phyloP scores from a whole-genome alignment of 345 rosid genomes.

The rapeseed (Brassica napus) region DNA sequence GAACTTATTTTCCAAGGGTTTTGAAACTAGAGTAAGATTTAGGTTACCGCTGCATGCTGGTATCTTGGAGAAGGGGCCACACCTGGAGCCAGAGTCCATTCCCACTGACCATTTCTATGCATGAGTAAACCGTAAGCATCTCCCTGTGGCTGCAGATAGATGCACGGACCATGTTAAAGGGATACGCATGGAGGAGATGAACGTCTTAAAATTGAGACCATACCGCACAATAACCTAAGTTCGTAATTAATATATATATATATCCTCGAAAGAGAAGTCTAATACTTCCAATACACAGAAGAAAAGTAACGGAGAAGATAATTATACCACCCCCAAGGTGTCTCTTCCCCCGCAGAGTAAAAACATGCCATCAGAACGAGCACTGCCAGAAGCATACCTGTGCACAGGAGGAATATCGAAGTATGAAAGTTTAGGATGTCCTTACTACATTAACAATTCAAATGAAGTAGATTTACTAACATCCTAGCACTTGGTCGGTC shows the following conservation, averaged over 20 bases:
- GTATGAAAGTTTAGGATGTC: constrained; percentile 14
- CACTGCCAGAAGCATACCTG: constrained; percentile 97
- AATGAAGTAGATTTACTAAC: constrained; percentile 52
- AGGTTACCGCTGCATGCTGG: constrained; percentile 85
- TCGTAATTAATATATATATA: background rate
- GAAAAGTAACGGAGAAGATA: constrained; percentile 1
- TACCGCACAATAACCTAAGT: constrained; percentile 10
- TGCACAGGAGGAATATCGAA: constrained; percentile 12
- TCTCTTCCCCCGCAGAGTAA: constrained; percentile 99
- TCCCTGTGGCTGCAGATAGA: constrained; percentile 66
- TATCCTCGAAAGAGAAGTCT: background rate
- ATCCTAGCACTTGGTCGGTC: constrained; percentile 91
- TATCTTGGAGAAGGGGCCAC: constrained; percentile 97
- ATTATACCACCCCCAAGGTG: constrained; percentile 73
- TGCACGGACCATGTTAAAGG: too few species aligned
- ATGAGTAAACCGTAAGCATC: constrained; percentile 97
- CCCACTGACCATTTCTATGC: constrained; percentile 99
- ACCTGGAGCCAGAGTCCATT: constrained; percentile 99
- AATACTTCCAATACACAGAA: constrained; percentile 1
- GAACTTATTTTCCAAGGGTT: background rate
- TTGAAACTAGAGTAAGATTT: constrained; percentile 2
- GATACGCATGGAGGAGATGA: too few species aligned
- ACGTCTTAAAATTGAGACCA: background rate
- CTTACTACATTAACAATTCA: constrained; percentile 9
- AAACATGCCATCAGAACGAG: constrained; percentile 99